Evolutionary conservation across 805 yeast species (phyloP), one percentile per base, ranked within the genome.

Genomic region (Yarrowia keelungensis): DNA sequence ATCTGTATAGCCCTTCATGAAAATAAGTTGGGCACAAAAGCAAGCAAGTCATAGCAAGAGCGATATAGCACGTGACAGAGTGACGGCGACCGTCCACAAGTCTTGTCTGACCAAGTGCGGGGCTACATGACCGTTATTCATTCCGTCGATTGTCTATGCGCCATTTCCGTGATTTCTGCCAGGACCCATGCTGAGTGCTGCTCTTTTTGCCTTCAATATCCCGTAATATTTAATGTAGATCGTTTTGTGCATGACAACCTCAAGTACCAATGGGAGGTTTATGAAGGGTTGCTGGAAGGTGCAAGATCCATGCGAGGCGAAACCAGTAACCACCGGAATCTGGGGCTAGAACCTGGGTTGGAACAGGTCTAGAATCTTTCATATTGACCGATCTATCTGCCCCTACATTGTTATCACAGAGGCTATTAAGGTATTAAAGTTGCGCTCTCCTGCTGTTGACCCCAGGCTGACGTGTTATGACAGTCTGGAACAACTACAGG

Each of bases 131-230:
- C 45, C 36, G 36, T 22, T 39, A 7, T 53, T 53, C 45, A 26
- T 11, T 5, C 15, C 19, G 35, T 8, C 4, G 32, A 16, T 22
- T 3, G 16, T 36, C 12, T 11, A n/a, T 51, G 59, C 12, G 59
- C 16, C 14, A 14, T 39, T 53, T 53, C 14, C 16, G 16, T n/a
- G 2, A 26, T 12, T 16, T 16, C 43, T 16, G 43, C 38, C 16
- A 2, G 43, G n/a, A 38, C 19, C 19, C 39, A 16, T 19, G 14
- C 10, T 15, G 2, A 39, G 43, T 35, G 59, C 59, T 53, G 59
- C 59, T 19, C 35, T 16, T 53, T 53, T 53, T 53, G 59, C 45
- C 45, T 53, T 53, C 59, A 39, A 53, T 38, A n/a, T 39, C 59
- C 45, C 59, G 35, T 53, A 39, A 51, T n/a, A 14, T 39, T 53